These are phyloP conservation scores for Termitomyces heimii DNA, from an alignment of 768 basidiomycete genomes.

Conservation along the genomic window DNA sequence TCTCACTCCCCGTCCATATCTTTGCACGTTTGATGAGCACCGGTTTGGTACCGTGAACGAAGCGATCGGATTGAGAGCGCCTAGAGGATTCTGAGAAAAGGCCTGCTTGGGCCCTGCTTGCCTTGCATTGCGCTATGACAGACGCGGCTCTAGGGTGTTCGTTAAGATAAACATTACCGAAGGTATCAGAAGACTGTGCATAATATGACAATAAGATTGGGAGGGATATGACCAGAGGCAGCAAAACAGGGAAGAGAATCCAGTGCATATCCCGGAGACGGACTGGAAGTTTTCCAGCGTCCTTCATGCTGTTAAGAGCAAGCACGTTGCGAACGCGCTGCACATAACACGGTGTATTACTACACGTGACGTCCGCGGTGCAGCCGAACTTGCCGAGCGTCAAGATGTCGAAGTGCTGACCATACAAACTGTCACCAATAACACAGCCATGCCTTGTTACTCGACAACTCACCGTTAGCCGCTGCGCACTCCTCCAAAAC, in stretches of 20 bases:
- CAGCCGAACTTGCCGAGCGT: not conserved
- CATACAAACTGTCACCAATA: not conserved
- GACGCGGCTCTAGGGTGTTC: constrained; percentile 16
- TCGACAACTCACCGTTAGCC: not conserved
- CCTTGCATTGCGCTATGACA: constrained; percentile 37
- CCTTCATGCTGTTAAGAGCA: not conserved
- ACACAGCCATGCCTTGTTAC: not conserved
- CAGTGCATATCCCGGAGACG: not conserved
- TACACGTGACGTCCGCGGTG: not conserved
- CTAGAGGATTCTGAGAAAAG: constrained; percentile 39
- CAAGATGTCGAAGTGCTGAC: not conserved
- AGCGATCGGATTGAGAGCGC: constrained; percentile 59
- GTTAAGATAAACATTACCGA: not conserved
- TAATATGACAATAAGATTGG: not conserved
- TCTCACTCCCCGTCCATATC: constrained; percentile 75
- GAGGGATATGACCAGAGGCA: not conserved
- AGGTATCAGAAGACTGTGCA: constrained; percentile 1
- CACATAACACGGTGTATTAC: not conserved
- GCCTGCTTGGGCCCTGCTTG: constrained; percentile 33
- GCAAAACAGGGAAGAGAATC: not conserved
- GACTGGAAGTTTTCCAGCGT: not conserved
- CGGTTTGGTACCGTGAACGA: constrained; percentile 54
- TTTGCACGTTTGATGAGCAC: constrained; percentile 68
- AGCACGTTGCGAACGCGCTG: constrained; percentile 1
- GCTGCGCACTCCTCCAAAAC: not conserved